Evolutionary conservation across 2,329 filamentous ascomycete species (phyloP), one percentile per base, ranked within the genome.

Genomic region (Diaporthe sp.): DNA sequence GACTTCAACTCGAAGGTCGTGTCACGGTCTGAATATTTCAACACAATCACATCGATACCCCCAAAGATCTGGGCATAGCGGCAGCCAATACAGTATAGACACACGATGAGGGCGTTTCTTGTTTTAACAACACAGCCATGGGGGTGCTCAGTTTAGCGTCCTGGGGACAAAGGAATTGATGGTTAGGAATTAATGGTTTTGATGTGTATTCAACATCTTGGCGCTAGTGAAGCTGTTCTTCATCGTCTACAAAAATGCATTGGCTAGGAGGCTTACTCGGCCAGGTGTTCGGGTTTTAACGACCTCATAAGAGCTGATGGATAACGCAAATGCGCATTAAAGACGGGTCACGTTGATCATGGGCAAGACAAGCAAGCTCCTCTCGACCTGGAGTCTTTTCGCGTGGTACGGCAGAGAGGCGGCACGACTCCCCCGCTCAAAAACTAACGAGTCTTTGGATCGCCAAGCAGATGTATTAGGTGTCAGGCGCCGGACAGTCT

Each of bases 1-100:
- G 72, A 73, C 72, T 73, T 73, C 72, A 73, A 73, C 72, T 70
- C 72, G 72, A 70, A 56, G 66, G 68, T 68, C 65, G 58, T 56
- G 37, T 56, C 59, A 70, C 55, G 51, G 72, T 51, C 71, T 65
- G 72, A 32, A 68, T 17, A 63, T 71, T 56, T 56, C 50, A 42
- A 73, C 53, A 73, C n/a, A 22, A 47, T 69, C 56, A 71, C 47
- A 71, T 73, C 65, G 72, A 73, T 73, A 73, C 72, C 72, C 72
- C 66, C 39, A 25, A 44, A 32, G 59, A 63, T 44, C 42, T 44
- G 70, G 70, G 44, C 58, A 42, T 27, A 35, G 70, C 25, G 37
- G 47, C 35, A 51, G 27, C 50, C 22, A 44, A 25, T 35, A 53
- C 27, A 55, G 44, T 9, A 42, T 71, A 71, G 59, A 70, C 42